Evolutionary conservation across 495 filamentous ascomycete species (phyloP), one percentile per base, ranked within the genome.

Genomic region (Penicillium pancosmium): DNA sequence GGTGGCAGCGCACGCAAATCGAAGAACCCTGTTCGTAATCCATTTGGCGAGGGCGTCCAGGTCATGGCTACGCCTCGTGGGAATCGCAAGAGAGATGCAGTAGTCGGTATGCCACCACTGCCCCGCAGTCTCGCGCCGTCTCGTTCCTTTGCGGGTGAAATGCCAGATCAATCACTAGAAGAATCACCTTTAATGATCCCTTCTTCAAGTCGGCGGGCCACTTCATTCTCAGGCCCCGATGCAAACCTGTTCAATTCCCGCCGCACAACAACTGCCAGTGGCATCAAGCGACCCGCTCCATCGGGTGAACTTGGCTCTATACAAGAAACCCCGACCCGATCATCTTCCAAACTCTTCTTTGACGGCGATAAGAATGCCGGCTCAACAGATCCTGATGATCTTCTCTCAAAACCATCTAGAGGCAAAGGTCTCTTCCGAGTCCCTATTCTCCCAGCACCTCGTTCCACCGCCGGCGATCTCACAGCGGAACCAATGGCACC

Each of bases 11-110:
- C 73, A 15, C 69, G 78, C n/a, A 79, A 89, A 73, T 66, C 84
- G 5, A 88, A 84, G 62, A 91, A 89, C 64, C 84, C 88, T 6
- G 77, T 83, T 21, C 80, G 84, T 19, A 89, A 88, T 61, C 82
- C 79, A 6, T 61, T 81, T 2, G 76, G 78, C 36, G 78, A 85
- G 35, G 78, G 81, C 41, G 76, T 92, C 25, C 88, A 89, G 58
- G 86, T 95, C 40, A 87, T 88, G 71, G 91, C 91, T 19, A 95
- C 91, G 1, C 91, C 91, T 11, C 87, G 82, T 40, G 84, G 71
- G 27, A 69, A 68, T 52, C 74, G 76, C 23, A 80, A 70, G 68
- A 78, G 64, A 54, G 76, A 80, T 38, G 63, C 63, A 5, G 55
- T 60, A 13, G 54, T 64, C 9, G 73, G 67, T 12, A 44, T 77